Base-by-base conservation (phyloP, 2,329 filamentous ascomycete species). In the Bipolaris sorokiniana region DNA sequence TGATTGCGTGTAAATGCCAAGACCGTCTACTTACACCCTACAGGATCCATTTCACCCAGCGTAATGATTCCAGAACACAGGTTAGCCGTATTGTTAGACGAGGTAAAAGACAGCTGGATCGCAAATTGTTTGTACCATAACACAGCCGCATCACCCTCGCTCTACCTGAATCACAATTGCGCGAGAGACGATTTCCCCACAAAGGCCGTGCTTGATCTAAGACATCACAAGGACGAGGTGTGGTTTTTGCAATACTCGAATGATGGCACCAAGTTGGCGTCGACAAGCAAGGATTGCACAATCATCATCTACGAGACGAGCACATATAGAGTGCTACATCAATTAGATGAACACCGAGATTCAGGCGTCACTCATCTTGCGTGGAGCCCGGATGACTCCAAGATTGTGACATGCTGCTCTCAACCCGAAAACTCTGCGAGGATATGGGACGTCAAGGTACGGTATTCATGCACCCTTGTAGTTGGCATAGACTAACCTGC, bases 61-160 rank as follows among this genome's bases (percentile, higher is more conserved):
- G 91, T 97, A 42, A 98, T 99, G 93, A 90, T 99, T 52, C 95
- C 95, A 1, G 91, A 97, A 71, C 91, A 95, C 74, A 88, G 95
- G 6, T 82, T 99, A 42, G 91, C 92, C 1, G 84, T 88, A 33
- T 81, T 99, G 15, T 80, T 99, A 50, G 84, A 93, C 55, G 88
- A 96, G 64, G 88, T 97, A 36, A 97, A 97, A 73, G 84, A 89
- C 59, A 86, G 84, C 61, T 94, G 97, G 78, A 90, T 97, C 56
- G 85, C 88, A 49, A 86, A 85, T 28, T 99, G 95, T 73, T 79
- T 93, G 37, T 98, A 93, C 76, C 95, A 99, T 78, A 97, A 96
- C 51, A 92, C 88, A 3, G 83, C 87, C 1, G 78, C 82, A 3
- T 85, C 91, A 1, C 92, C 92, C 1, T 97, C 93, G 3, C 81